A percentile compares a stretch with the other conserved stretches of the same genome.
These are phyloP conservation scores for Fusarium globosum DNA, from an alignment of 2,329 filamentous ascomycete genomes.

Conservation along the genomic window DNA sequence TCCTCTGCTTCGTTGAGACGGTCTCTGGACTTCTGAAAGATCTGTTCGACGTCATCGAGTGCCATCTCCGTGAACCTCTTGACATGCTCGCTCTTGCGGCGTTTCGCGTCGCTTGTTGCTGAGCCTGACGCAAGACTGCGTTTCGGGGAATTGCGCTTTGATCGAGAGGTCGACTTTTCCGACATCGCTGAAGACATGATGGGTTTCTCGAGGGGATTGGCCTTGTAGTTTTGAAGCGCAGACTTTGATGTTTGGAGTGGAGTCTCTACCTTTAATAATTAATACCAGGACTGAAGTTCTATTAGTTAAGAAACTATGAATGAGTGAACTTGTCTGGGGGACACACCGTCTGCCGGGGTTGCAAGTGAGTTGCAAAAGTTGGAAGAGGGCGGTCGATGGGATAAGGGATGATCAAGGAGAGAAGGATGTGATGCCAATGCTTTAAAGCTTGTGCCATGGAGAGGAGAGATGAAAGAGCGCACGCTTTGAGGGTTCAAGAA, in stretches of 20 bases:
- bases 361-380: too few relatives aligned
- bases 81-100: not conserved
- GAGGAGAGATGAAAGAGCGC: not conserved
- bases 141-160: not conserved
- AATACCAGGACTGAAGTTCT: not conserved
- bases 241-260: fast-evolving
- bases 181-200: not conserved
- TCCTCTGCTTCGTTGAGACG: not conserved
- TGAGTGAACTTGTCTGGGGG: not conserved
- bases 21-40: not conserved
- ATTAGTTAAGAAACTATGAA: not conserved
- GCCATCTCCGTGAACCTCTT: not conserved
- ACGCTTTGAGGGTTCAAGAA: not conserved
- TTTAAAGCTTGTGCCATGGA: not conserved
- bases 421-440: not conserved
- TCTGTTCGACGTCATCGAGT: not conserved
- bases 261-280: too few relatives aligned
- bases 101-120: not conserved
- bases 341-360: fast-evolving
- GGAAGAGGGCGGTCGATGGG: not conserved
- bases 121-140: not conserved
- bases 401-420: not conserved
- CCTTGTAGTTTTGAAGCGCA: fast-evolving
- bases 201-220: fast-evolving
- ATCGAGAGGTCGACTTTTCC: not conserved